Evolutionary conservation across 2,329 filamentous ascomycete genomes (phyloP).

Genomic region (Canariomyces notabilis): DNA sequence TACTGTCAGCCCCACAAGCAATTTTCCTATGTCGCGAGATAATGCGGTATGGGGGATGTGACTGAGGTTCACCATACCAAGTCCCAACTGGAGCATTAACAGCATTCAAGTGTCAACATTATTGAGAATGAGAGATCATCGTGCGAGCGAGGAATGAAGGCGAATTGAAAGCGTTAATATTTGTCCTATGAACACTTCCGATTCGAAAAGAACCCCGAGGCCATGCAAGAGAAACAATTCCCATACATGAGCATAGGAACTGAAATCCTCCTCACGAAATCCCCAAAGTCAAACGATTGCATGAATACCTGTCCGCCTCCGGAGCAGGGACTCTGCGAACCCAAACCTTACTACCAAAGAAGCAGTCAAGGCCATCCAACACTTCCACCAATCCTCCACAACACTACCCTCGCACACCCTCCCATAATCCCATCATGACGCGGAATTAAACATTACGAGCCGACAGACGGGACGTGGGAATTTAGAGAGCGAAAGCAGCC

Average conservation of each 20-base stretch:
- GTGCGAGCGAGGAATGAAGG: background rate
- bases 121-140: background rate
- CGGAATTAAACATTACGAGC: slow-evolving; percentile 9
- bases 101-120: no score
- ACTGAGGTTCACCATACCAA: background rate
- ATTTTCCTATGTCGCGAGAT: no score
- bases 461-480: slow-evolving; percentile 20
- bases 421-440: slow-evolving; percentile 2
- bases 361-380: background rate
- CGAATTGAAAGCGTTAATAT: background rate
- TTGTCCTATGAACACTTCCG: background rate
- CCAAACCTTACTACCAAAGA: background rate
- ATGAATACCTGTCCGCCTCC: background rate
- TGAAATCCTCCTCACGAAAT: background rate
- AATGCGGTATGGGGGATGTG: no score
- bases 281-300: background rate
- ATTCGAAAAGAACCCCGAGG: background rate
- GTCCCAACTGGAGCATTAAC: background rate
- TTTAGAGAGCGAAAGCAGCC: slow-evolving; percentile 56
- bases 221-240: background rate
- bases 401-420: background rate
- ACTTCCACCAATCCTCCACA: background rate
- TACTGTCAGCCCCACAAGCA: no score
- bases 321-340: background rate
- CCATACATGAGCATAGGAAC: background rate